Evolutionary conservation across 306 rosid genomes (phyloP).

Genomic region (Acacia confusa): DNA sequence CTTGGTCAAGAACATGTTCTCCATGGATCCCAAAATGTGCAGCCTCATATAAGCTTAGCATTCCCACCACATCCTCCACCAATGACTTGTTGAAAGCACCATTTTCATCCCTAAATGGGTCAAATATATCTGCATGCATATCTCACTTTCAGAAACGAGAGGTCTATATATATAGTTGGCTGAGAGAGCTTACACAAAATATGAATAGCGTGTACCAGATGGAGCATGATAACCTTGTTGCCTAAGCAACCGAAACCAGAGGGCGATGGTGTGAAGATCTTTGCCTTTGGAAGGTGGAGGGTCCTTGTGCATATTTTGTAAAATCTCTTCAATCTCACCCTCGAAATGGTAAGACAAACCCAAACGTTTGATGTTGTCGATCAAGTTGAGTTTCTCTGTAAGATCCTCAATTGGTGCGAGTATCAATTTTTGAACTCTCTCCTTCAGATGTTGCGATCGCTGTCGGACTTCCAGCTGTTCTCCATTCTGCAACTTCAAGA

Average conservation of each 20-base stretch:
- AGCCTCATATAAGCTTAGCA: conserved; percentile 36
- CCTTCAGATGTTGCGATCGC: too few relatives aligned
- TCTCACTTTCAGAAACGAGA: not conserved
- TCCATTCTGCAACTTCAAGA: too few relatives aligned
- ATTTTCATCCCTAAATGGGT: conserved; percentile 13
- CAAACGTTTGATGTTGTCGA: conserved; percentile 44
- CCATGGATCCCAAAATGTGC: conserved; percentile 10
- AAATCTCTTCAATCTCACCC: conserved; percentile 22
- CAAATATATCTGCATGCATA: not conserved
- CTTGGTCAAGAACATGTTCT: conserved; percentile 26
- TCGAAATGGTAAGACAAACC: conserved; percentile 45
- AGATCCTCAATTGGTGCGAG: not conserved
- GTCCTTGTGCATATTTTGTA: not conserved
- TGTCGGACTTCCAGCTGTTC: too few relatives aligned
- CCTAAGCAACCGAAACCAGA: conserved; percentile 49
- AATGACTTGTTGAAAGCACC: conserved; percentile 13
- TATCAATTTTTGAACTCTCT: not conserved
- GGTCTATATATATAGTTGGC: too few relatives aligned
- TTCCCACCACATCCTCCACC: conserved; percentile 2
- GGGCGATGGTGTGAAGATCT: conserved; percentile 31
- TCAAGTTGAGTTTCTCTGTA: conserved; percentile 15
- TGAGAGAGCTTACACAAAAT: not conserved
- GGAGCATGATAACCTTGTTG: conserved; percentile 28
- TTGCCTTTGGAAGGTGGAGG: not conserved
- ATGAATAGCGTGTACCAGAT: not conserved